phyloP scores from a whole-genome alignment of 192 early-diverging fungal genomes.

The Lobosporangium transversale region DNA sequence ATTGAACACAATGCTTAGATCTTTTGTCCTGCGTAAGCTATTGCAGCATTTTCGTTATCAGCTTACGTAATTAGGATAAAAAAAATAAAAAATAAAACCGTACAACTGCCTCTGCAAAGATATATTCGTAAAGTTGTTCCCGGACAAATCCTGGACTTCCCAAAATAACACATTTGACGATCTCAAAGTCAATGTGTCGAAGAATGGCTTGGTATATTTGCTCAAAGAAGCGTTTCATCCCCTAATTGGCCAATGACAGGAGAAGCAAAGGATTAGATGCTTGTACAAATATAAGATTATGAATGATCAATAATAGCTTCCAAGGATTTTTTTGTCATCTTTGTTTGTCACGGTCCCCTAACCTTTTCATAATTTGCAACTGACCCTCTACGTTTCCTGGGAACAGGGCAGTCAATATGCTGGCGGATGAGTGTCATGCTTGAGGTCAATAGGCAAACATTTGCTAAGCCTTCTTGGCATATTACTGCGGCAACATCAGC shows the following conservation, averaged over 20 bases:
- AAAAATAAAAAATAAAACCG: slow-evolving; percentile 4
- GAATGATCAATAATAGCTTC: no score
- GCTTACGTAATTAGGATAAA: neutral
- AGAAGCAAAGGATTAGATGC: no score
- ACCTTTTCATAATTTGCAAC: slow-evolving; percentile 92
- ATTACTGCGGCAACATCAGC: slow-evolving; percentile 95
- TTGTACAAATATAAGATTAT: neutral
- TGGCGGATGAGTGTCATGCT: slow-evolving; percentile 96
- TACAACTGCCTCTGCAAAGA: slow-evolving; percentile 85
- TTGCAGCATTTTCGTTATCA: neutral
- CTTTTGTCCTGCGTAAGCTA: neutral
- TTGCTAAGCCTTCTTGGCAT: slow-evolving; percentile 90
- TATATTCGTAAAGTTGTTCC: slow-evolving; percentile 88
- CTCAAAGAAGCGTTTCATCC: slow-evolving; percentile 86
- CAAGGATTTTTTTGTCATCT: no score
- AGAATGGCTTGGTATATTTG: slow-evolving; percentile 90
- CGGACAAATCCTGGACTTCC: slow-evolving; percentile 96
- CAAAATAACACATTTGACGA: slow-evolving; percentile 95
- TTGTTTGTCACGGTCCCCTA: neutral
- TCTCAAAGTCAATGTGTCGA: slow-evolving; percentile 88
- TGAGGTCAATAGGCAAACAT: slow-evolving; percentile 91
- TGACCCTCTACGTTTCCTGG: slow-evolving; percentile 92
- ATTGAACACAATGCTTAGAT: neutral
- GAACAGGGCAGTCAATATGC: slow-evolving; percentile 89
- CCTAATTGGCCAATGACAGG: no score